Base-by-base conservation (phyloP, 495 filamentous ascomycete species). In the Filosporella fistucella region DNA sequence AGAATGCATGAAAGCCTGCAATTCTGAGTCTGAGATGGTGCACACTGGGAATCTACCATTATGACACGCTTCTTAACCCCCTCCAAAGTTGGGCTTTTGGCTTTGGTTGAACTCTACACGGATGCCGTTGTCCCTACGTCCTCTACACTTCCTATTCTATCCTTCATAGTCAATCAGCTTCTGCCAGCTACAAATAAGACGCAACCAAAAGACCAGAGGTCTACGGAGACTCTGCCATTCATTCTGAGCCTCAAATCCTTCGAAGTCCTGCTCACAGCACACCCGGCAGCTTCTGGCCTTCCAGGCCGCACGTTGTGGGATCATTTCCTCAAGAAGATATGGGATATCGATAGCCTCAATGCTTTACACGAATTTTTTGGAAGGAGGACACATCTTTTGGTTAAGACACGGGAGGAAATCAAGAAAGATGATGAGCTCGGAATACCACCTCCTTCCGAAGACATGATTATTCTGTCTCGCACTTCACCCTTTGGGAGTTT, bases 51-150 rank as follows among this genome's bases (percentile, higher is more conserved):
- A 38, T 8, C 36, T 20, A 25, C 40, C 38, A 49, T 14, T 28
- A 93, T 90, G 85, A 71, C 82, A 52, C 84, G 85, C 21, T 94
- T 85, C 65, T 75, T 96, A 42, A 91, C 91, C 16, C 86, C 93
- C 5, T 82, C 85, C 51, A 93, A 88, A 56, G 78, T 96, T 51
- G 84, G 83, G 51, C 76, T 97, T 17, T 75, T 98, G 34, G 78
- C 82, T 45, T 75, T 98, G 32, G 76, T 89, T 41, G 77, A 84
- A 52, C 72, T 96, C 18, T 97, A 97, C 62, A 78, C 80, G 7
- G 80, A 88, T 43, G 80, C 77, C 6, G 68, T 76, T 1, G 81
- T 95, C 22, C 87, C 88, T n/a, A 85, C 78, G 43, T 67, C 76
- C 30, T 82, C 85, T 11, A 84, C 84, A 24, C 73, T 91, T n/a